Percentiles rank a stretch among this genome's conserved stretches.
Conservation (phyloP, 495 filamentous ascomycete genomes). For the Paragyromitra xinjiangensis region DNA sequence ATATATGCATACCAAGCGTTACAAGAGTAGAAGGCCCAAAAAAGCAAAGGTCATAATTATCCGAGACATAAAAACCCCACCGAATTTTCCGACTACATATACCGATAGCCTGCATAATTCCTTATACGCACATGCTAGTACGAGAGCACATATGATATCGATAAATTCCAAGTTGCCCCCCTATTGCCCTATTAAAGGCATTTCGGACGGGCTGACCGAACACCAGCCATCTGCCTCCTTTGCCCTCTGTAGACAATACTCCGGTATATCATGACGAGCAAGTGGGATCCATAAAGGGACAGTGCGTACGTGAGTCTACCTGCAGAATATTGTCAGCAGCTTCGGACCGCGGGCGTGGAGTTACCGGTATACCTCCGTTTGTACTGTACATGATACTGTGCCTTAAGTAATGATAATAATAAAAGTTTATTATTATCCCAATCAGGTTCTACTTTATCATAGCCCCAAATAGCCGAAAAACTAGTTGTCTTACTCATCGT, state of each 20-base stretch:
- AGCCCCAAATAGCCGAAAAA: conserved; percentile 18
- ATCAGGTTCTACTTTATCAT: conserved; percentile 4
- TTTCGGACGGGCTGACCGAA: neutral
- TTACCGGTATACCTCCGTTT: neutral
- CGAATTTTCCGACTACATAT: conserved; percentile 31
- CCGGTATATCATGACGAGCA: conserved; percentile 4
- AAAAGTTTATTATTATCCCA: neutral
- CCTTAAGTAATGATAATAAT: conserved; percentile 16
- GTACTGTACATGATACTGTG: conserved; percentile 9
- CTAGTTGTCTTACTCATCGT: conserved; percentile 41
- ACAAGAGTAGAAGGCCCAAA: conserved; percentile 14
- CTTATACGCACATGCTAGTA: conserved; percentile 4
- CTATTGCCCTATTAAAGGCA: conserved; percentile 1
- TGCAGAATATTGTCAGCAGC: conserved; percentile 7
- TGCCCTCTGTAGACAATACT: neutral
- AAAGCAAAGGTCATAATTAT: conserved; percentile 27
- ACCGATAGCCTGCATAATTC: neutral
- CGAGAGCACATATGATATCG: conserved; percentile 19
- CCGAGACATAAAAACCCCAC: conserved; percentile 42
- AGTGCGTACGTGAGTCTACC: neutral
- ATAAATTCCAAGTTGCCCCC: conserved; percentile 8
- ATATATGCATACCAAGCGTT: conserved; percentile 19
- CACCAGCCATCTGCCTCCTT: neutral
- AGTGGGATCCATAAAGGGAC: neutral
- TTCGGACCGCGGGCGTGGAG: conserved; percentile 14